A percentile compares a stretch with the other conserved stretches of the same genome.
These are phyloP conservation scores for Phytophthora capsici DNA, from an alignment of 352 stramenopile species.

Conservation along the genomic window DNA sequence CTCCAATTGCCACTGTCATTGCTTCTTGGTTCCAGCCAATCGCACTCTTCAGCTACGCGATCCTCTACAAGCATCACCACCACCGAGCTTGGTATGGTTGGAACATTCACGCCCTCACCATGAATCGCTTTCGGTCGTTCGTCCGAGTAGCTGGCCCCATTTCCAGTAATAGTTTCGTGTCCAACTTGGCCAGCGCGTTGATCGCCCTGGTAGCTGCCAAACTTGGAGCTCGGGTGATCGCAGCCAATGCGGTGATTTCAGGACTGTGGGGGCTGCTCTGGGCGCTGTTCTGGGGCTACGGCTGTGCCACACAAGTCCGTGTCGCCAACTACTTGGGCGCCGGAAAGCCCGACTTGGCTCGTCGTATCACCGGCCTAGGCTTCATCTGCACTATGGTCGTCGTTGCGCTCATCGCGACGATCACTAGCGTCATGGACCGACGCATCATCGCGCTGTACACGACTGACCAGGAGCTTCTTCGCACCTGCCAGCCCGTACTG, in stretches of 20 bases:
- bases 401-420: conserved; percentile 51
- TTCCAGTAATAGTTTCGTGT: conserved; percentile 76
- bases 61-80: conserved; percentile 67
- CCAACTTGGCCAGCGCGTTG: conserved; percentile 71
- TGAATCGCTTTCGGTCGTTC: conserved; percentile 51
- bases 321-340: conserved; percentile 82
- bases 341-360: conserved; percentile 51
- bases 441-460: conserved; percentile 69
- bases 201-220: conserved; percentile 72
- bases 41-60: conserved; percentile 63
- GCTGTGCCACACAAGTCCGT: conserved; percentile 77
- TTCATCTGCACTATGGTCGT: conserved; percentile 62
- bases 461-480: conserved; percentile 54
- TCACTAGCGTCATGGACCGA: conserved; percentile 53
- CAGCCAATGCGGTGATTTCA: conserved; percentile 74
- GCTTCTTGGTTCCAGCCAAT: conserved; percentile 79
- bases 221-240: conserved; percentile 64
- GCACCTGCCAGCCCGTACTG: conserved; percentile 56
- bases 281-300: conserved; percentile 84
- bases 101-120: conserved; percentile 54
- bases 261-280: conserved; percentile 74
- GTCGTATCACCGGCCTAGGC: conserved; percentile 59
- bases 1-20: conserved; percentile 78
- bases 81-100: conserved; percentile 65
- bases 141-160: conserved; percentile 64